phyloP scores from a whole-genome alignment of 1,139 yeast genomes.

The Kurtzmaniella quercitrusa region DNA sequence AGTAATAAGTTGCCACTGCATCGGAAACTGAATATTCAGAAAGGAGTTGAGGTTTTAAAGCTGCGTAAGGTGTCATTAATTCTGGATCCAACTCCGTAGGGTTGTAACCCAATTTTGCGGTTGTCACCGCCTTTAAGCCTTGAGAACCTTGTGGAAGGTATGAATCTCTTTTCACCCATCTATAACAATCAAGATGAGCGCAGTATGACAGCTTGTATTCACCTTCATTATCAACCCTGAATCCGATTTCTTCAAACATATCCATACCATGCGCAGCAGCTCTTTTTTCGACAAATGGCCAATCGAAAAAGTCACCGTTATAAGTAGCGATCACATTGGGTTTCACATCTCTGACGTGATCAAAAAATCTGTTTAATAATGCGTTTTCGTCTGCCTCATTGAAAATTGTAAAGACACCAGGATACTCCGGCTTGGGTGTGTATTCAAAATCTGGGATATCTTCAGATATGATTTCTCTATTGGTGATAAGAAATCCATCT shows the following conservation, averaged over 20 bases:
- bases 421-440: constrained; percentile 95
- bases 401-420: constrained; percentile 84
- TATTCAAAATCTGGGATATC: constrained; percentile 97
- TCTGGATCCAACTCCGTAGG: constrained; percentile 98
- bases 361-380: constrained; percentile 72
- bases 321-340: constrained; percentile 97
- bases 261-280: constrained; percentile 78
- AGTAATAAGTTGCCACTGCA: constrained; percentile 97
- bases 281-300: constrained; percentile 96
- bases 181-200: constrained; percentile 94
- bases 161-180: constrained; percentile 99
- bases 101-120: constrained; percentile 91
- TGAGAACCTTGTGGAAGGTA: constrained; percentile 98
- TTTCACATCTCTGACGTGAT: constrained; percentile 78
- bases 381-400: constrained; percentile 86
- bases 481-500: constrained; percentile 89
- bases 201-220: constrained; percentile 92
- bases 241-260: constrained; percentile 93
- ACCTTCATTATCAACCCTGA: constrained; percentile 82
- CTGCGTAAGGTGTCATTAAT: constrained; percentile 95
- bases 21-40: constrained; percentile 98
- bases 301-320: constrained; percentile 98
- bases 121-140: constrained; percentile 96
- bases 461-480: constrained; percentile 88
- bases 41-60: constrained; percentile 84